Conservation (phyloP, 148 eudicot species). For the Arbutus unedo region DNA sequence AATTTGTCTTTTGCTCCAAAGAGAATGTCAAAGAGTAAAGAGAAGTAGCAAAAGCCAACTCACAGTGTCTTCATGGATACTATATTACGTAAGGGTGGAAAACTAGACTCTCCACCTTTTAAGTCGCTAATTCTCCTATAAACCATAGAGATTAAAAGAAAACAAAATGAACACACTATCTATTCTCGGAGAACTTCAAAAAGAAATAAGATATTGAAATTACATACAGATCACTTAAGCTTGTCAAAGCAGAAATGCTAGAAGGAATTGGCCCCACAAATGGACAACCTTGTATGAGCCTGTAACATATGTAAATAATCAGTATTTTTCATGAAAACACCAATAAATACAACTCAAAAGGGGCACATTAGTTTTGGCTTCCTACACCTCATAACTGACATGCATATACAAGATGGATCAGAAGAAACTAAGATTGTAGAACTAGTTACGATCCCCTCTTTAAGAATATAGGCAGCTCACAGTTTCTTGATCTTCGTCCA, state of each 20-base stretch:
- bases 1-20: neutral
- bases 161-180: neutral
- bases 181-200: neutral
- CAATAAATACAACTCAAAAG: neutral
- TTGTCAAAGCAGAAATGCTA: constrained; percentile 41
- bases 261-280: constrained; percentile 60
- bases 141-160: neutral
- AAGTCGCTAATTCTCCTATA: constrained; percentile 59
- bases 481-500: constrained; percentile 49
- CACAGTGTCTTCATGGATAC: constrained; percentile 43
- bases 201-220: neutral
- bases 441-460: neutral
- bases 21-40: neutral
- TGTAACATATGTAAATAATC: constrained; percentile 13
- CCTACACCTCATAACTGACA: neutral
- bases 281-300: constrained; percentile 58
- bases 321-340: neutral
- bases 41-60: constrained; percentile 20
- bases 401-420: neutral
- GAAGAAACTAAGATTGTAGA: neutral
- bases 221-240: constrained; percentile 52
- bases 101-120: constrained; percentile 35
- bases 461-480: constrained; percentile 29
- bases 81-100: constrained; percentile 38
- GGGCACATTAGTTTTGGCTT: neutral